phyloP scores from a whole-genome alignment of 73 alveolate genomes.

The Paramecium sexaurelia region DNA sequence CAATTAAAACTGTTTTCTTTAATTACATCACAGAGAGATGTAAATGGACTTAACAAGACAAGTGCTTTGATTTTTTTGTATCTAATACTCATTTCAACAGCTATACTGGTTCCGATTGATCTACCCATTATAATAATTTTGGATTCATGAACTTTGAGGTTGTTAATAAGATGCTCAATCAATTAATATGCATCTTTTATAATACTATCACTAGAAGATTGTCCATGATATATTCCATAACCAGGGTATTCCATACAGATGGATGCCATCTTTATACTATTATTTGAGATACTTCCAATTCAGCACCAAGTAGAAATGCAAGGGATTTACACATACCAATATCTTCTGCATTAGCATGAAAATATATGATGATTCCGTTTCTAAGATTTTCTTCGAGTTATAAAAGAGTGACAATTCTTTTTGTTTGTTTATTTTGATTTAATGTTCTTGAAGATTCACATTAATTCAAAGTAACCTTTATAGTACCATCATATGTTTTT shows the following conservation, averaged over 20 bases:
- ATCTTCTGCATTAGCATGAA: slow-evolving; percentile 71
- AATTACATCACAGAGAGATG: slow-evolving; percentile 44
- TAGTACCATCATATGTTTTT: background rate
- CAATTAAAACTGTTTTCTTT: background rate
- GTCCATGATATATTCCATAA: slow-evolving; percentile 83
- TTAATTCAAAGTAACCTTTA: background rate
- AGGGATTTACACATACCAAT: slow-evolving; percentile 26
- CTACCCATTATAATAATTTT: slow-evolving; percentile 90
- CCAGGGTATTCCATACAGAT: slow-evolving; percentile 77
- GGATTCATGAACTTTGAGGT: slow-evolving; percentile 74
- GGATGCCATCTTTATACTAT: slow-evolving; percentile 1
- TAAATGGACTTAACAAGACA: slow-evolving; percentile 6
- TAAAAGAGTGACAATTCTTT: background rate
- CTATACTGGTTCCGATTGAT: slow-evolving; percentile 91
- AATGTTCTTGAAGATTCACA: background rate
- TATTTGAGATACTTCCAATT: slow-evolving; percentile 23
- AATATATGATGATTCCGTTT: slow-evolving; percentile 42
- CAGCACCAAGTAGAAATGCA: slow-evolving; percentile 1
- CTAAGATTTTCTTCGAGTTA: background rate
- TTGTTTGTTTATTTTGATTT: background rate
- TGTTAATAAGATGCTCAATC: slow-evolving; percentile 76
- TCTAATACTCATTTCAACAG: slow-evolving; percentile 65
- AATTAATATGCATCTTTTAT: slow-evolving; percentile 79
- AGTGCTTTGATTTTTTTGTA: background rate
- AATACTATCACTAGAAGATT: slow-evolving; percentile 70